A percentile compares a stretch with the other conserved stretches of the same genome.
Evolutionary conservation across 306 rosid genomes (phyloP).

Genomic region (Cajanus cajan): DNA sequence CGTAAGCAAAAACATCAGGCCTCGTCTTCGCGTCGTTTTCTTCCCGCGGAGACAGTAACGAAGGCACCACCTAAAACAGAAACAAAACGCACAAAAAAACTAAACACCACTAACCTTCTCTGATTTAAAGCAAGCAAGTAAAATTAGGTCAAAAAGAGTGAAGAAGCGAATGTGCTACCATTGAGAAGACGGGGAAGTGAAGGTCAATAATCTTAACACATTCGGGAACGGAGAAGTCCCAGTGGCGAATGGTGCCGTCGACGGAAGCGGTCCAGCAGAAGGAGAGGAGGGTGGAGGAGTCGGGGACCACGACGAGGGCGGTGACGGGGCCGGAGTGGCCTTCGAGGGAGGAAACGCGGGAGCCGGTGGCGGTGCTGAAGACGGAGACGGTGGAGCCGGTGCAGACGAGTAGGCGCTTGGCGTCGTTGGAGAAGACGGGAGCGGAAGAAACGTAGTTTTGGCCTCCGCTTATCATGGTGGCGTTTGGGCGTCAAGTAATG

Average conservation of each 20-base stretch:
- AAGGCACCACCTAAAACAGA: conserved; percentile 72
- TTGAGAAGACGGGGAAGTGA: conserved; percentile 59
- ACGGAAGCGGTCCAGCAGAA: conserved; percentile 83
- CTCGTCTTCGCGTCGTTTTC: conserved; percentile 38
- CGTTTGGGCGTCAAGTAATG: neutral
- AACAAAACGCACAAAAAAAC: neutral
- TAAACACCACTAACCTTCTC: neutral
- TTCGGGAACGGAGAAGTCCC: conserved; percentile 77
- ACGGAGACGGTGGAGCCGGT: conserved; percentile 61
- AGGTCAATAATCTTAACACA: conserved; percentile 56
- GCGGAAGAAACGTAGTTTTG: conserved; percentile 62
- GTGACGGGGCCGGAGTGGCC: conserved; percentile 74
- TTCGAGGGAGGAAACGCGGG: conserved; percentile 56
- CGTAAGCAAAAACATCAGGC: conserved; percentile 50
- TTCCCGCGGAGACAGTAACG: conserved; percentile 32
- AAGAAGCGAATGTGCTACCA: conserved; percentile 44
- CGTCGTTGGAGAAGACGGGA: conserved; percentile 83
- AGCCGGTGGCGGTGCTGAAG: conserved; percentile 75
- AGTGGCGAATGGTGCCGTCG: conserved; percentile 79
- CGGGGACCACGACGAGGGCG: conserved; percentile 64
- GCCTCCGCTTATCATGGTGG: conserved; percentile 63
- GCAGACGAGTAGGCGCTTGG: conserved; percentile 67
- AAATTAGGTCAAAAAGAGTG: neutral
- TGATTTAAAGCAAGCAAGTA: neutral
- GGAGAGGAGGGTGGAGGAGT: conserved; percentile 40